A percentile compares a stretch with the other conserved stretches of the same genome.
Evolutionary conservation across 805 yeast species (phyloP).

Genomic region (Candida germanica): DNA sequence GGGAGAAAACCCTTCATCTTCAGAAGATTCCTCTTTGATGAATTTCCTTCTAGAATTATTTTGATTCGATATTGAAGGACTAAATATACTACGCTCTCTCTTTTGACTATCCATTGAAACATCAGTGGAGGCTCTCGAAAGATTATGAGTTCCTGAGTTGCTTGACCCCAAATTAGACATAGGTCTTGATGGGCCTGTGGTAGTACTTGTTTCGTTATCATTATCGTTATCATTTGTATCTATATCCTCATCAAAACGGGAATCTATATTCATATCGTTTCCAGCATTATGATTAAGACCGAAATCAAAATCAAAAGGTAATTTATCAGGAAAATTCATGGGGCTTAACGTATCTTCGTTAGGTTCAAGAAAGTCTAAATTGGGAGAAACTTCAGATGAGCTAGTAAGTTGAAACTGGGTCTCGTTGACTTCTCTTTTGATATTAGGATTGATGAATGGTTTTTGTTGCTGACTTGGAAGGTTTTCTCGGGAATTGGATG

Average conservation of each 20-base stretch:
- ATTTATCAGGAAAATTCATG: conserved; percentile 1
- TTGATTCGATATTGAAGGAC: neutral
- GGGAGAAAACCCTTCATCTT: conserved; percentile 8
- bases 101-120: neutral
- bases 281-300: conserved; percentile 6
- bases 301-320: conserved; percentile 12
- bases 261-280: neutral
- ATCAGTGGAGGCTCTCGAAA: neutral
- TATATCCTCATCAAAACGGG: neutral
- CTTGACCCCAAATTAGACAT: neutral
- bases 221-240: neutral
- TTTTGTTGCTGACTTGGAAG: neutral
- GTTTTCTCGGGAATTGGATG: neutral
- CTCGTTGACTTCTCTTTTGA: too few relatives aligned
- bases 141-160: neutral
- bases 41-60: neutral
- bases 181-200: neutral
- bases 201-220: neutral
- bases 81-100: neutral
- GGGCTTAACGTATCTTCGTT: neutral
- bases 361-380: neutral
- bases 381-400: neutral
- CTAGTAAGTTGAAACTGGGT: neutral
- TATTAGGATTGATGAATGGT: neutral
- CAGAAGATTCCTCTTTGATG: conserved; percentile 8